These are phyloP conservation scores for Candida chauliodis DNA, from an alignment of 805 yeast genomes.

Conservation along the genomic window DNA sequence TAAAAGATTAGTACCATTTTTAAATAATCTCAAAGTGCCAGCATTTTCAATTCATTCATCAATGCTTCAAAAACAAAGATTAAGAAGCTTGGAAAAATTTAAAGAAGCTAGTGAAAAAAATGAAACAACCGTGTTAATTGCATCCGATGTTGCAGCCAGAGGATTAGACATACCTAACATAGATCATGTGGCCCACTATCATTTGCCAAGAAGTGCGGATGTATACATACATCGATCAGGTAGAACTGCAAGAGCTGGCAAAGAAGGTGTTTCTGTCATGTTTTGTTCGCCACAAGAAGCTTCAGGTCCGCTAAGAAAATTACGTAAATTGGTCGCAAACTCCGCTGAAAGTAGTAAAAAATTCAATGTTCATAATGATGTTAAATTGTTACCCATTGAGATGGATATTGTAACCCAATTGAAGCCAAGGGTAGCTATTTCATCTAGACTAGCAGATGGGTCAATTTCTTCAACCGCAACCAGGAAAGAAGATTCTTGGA, in stretches of 20 bases:
- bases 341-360: conserved; percentile 18
- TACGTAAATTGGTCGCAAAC: conserved; percentile 54
- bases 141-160: conserved; percentile 98
- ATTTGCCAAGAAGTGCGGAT: conserved; percentile 91
- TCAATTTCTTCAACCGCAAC: conserved; percentile 56
- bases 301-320: conserved; percentile 77
- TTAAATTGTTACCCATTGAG: conserved; percentile 73
- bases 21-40: conserved; percentile 66
- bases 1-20: conserved; percentile 73
- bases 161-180: conserved; percentile 91
- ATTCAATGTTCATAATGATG: conserved; percentile 43
- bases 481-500: conserved; percentile 74
- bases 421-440: conserved; percentile 62
- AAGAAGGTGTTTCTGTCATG: conserved; percentile 92
- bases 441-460: conserved; percentile 74
- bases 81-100: conserved; percentile 81
- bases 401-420: conserved; percentile 67
- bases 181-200: conserved; percentile 93
- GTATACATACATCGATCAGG: conserved; percentile 95
- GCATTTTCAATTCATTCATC: conserved; percentile 83
- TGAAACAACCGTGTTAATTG: conserved; percentile 68
- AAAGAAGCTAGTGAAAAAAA: conserved; percentile 45
- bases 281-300: conserved; percentile 93
- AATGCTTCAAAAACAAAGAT: conserved; percentile 91
- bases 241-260: conserved; percentile 96